Evolutionary conservation across 306 rosid species (phyloP), one percentile per base, ranked within the genome.

Genomic region (Aeschynomene evenia): DNA sequence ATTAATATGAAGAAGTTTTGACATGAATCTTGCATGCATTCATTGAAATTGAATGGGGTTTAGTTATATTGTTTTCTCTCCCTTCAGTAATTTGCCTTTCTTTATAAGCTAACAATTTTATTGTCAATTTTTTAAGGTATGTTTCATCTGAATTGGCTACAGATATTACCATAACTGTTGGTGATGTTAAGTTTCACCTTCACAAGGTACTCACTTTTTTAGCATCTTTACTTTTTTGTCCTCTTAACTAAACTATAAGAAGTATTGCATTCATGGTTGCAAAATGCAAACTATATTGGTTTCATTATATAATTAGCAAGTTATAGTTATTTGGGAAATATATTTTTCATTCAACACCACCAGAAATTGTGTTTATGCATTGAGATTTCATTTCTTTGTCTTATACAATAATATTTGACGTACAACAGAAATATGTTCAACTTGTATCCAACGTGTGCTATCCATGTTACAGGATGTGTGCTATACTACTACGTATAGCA

Each of bases 131-230:
- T 11, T 60, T 82, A 85, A 95, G 99, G 86, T 83, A 85, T 51
- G 86, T 91, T 28, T 85, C 96, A 28, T 91, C 97, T 78, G 97
- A 95, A 72, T 59, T 95, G 85, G 82, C 88, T 31, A 83, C 99
- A 0, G 99, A 95, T 79, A 80, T 85, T 62, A 63, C 81, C 65
- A 77, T 95, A 70, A 84, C 66, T 73, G 88, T 89, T 28, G 93
- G 91, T 56, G 97, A 86, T 67, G 92, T 91, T 26, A 91, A 89
- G 82, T 95, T 95, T 83, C 70, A 60, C 78, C 96, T 91, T 48
- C 99, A 95, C 82, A 95, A 89, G 96, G 99, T 91, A 84, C 61
- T 18, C 16, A 16, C 9, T 8, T 53, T 49, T 66, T 56, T 29
- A 19, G 66, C 21, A 62, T 43, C 36, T 43, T 68, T 40, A 56